Percentiles rank a stretch among this genome's conserved stretches.
Conservation (phyloP, 768 basidiomycete genomes). For the Termitomyces sp. region DNA sequence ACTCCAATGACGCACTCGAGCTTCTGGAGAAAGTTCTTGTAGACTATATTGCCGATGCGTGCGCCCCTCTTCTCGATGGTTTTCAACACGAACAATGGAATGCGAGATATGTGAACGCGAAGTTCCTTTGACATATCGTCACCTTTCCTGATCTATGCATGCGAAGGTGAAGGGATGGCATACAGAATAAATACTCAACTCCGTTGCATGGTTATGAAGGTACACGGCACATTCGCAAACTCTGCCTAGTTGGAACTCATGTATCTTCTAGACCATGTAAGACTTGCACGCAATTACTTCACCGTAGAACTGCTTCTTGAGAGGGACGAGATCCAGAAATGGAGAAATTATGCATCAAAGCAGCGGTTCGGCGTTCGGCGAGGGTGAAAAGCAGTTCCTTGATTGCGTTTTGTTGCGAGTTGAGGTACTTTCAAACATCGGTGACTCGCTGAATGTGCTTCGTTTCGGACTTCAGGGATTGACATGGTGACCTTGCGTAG, state of each 20-base stretch:
- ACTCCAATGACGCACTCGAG: conserved; percentile 31
- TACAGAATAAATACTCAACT: conserved; percentile 42
- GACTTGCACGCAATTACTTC: conserved; percentile 44
- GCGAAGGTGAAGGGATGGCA: conserved; percentile 55
- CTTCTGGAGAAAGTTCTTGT: conserved; percentile 36
- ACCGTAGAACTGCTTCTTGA: conserved; percentile 44
- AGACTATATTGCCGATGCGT: conserved; percentile 39
- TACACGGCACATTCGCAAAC: conserved; percentile 7
- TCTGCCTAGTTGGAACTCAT: background rate
- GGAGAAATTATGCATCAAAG: conserved; percentile 48
- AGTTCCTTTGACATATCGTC: conserved; percentile 55
- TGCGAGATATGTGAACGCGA: conserved; percentile 59
- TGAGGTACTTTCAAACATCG: background rate
- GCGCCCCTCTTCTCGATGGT: conserved; percentile 49
- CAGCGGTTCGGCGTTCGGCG: conserved; percentile 29
- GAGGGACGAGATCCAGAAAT: conserved; percentile 51
- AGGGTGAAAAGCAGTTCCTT: conserved; percentile 7
- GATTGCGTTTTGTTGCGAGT: background rate
- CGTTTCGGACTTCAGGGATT: no score
- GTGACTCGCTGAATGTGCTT: background rate
- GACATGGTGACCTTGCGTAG: no score
- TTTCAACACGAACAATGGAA: conserved; percentile 41
- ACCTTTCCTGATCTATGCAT: conserved; percentile 49
- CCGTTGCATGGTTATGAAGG: conserved; percentile 59
- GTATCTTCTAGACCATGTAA: conserved; percentile 37